Percentiles rank a stretch among this genome's conserved stretches.
phyloP scores from a whole-genome alignment of 768 basidiomycete species.

The Mycena polygramma region DNA sequence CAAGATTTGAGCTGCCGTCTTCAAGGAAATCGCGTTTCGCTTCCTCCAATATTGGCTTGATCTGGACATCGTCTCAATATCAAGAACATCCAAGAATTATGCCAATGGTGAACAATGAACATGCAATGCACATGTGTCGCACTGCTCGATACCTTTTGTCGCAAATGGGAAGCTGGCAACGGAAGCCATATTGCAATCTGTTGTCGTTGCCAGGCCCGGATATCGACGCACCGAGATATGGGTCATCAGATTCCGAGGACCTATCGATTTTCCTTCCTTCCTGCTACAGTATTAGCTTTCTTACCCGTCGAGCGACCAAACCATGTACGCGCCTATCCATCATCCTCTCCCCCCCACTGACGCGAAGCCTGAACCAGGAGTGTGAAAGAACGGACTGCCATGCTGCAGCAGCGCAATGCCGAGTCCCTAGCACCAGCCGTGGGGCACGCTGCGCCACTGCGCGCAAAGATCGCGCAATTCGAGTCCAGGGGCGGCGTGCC shows the following conservation, averaged over 20 bases:
- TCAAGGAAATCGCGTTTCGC: too few relatives aligned
- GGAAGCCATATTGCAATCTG: slow-evolving; percentile 24
- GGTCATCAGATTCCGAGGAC: not conserved
- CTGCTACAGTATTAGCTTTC: too few relatives aligned
- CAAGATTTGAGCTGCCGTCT: too few relatives aligned
- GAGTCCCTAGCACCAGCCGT: not conserved
- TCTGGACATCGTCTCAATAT: not conserved
- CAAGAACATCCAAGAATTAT: not conserved
- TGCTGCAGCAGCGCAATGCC: not conserved
- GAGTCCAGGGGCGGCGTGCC: slow-evolving; percentile 67
- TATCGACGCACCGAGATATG: not conserved
- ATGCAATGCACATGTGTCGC: not conserved
- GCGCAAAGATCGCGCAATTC: slow-evolving; percentile 68
- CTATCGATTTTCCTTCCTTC: not conserved
- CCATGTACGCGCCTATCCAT: too few relatives aligned
- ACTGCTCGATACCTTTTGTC: not conserved
- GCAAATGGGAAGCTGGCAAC: slow-evolving; percentile 13
- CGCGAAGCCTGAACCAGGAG: too few relatives aligned
- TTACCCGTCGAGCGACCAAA: too few relatives aligned
- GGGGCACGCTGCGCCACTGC: slow-evolving; percentile 48
- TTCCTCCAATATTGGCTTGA: too few relatives aligned
- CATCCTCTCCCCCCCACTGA: too few relatives aligned
- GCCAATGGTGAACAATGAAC: too few relatives aligned
- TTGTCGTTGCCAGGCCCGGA: slow-evolving; percentile 27
- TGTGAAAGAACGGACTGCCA: too few relatives aligned